Evolutionary conservation across 2,329 filamentous ascomycete genomes (phyloP).

Genomic region (Colletotrichum tropicicola): DNA sequence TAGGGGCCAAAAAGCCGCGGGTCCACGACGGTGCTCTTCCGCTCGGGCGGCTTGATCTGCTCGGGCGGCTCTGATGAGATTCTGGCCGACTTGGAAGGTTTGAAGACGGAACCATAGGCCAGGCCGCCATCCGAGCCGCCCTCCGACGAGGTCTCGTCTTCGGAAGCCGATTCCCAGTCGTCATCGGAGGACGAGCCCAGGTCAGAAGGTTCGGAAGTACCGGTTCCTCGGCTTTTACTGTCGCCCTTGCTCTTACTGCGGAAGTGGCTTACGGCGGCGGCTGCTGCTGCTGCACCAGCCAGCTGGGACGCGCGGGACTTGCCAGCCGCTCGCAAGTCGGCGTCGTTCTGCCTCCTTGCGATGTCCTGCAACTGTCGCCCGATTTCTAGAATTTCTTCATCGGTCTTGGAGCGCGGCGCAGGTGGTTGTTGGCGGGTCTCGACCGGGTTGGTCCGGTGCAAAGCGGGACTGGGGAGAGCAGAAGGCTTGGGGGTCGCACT

Average conservation of each 20-base stretch:
- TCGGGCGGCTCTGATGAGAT: conserved; percentile 28
- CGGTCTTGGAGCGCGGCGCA: conserved; percentile 50
- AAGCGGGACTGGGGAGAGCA: conserved; percentile 8
- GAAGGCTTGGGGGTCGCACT: conserved; percentile 38
- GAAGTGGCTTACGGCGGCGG: conserved; percentile 51
- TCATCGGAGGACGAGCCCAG: conserved; percentile 48
- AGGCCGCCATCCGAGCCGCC: conserved; percentile 53
- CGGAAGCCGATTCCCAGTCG: conserved; percentile 67
- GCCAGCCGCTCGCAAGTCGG: conserved; percentile 55
- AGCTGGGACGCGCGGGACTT: conserved; percentile 47
- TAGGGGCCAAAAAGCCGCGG: conserved; percentile 66
- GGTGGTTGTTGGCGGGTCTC: conserved; percentile 33
- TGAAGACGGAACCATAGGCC: conserved; percentile 50
- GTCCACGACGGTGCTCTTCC: conserved; percentile 59
- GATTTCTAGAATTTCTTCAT: conserved; percentile 66
- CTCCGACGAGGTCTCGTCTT: conserved; percentile 53
- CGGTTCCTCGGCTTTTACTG: conserved; percentile 45
- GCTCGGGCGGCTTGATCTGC: conserved; percentile 21
- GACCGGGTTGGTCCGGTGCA: conserved; percentile 20
- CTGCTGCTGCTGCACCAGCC: conserved; percentile 44
- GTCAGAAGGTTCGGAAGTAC: conserved; percentile 49
- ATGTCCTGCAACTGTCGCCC: conserved; percentile 63
- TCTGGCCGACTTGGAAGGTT: conserved; percentile 33
- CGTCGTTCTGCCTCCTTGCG: conserved; percentile 58
- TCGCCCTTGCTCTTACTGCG: conserved; percentile 48